Evolutionary conservation across 1,284 basidiomycete species (phyloP), one percentile per base, ranked within the genome.

Genomic region (Ustilago bromivora): DNA sequence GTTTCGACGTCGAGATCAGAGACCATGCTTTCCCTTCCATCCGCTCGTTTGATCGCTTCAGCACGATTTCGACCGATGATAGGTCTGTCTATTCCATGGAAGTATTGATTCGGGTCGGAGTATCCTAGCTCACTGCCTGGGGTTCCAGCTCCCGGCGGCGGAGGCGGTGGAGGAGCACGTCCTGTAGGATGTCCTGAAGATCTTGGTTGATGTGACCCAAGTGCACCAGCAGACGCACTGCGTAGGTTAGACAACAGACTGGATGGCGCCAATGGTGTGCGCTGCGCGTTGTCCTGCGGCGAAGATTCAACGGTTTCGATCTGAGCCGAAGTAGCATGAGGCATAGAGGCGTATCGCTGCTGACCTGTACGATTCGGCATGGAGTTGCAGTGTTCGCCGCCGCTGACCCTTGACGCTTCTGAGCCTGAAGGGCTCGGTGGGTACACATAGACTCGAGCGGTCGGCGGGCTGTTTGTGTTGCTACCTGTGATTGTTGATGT

Each of bases 1-100:
- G 81, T 84, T 64, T 84, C 82, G 47, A 84, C 82, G 43, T 84
- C 82, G 36, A 84, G 77, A 43, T 84, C 82, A 7, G 82, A 84
- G 4, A 83, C 76, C 66, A 84, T 71, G 53, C 78, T 80, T 35
- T 79, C 81, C 5, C 82, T 62, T 1, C 81, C 81, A 43, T 83
- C 71, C 10, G 75, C 74, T 6, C 71, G 64, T 0, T 71, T 79
- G 32, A 84, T 82, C 7, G 81, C 81, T 40, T 78, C 66, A 17
- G 71, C 62, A 34, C 81, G 73, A n/a, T 69, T 75, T 15, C 66
- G 67, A 13, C 81, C 81, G 2, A 82, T 58, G 41, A 69, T 74
- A 17, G 77, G 72, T 17, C 75, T 58, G 23, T 76, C 76, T 36
- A 66, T 66, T 3, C 72, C 72, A 12, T 75, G 78, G 43, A 68